Percentiles rank a stretch among this genome's conserved stretches.
These are phyloP conservation scores for Theileria annulata DNA, from an alignment of 169 alveolate species.

Conservation along the genomic window DNA sequence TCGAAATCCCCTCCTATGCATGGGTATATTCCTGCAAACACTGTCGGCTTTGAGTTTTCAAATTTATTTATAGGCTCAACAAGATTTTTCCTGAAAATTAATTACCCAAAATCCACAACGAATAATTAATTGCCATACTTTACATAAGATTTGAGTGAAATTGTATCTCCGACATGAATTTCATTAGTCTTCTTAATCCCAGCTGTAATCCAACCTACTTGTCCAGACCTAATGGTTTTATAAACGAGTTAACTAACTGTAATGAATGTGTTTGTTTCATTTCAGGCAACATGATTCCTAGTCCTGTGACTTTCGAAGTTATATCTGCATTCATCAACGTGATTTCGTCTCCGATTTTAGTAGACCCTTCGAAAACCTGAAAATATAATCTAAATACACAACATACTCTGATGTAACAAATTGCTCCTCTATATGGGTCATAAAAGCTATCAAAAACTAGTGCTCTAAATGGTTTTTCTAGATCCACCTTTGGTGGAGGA, in stretches of 20 bases:
- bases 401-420: constrained; percentile 78
- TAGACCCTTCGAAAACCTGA: constrained; percentile 68
- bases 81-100: constrained; percentile 5
- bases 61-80: constrained; percentile 55
- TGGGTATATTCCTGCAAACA: constrained; percentile 90
- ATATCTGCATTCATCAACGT: constrained; percentile 62
- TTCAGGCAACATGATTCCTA: constrained; percentile 74
- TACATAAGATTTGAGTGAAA: constrained; percentile 54
- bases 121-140: constrained; percentile 26
- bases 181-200: constrained; percentile 69
- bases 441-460: constrained; percentile 90
- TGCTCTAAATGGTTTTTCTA: constrained; percentile 80
- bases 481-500: constrained; percentile 82
- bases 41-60: constrained; percentile 83
- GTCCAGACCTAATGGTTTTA: constrained; percentile 38
- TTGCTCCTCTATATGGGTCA: constrained; percentile 88
- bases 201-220: constrained; percentile 68
- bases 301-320: constrained; percentile 61
- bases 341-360: constrained; percentile 69
- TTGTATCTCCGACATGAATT: constrained; percentile 83
- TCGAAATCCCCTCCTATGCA: constrained; percentile 74
- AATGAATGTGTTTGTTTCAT: constrained; percentile 58
- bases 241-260: neutral
- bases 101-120: constrained; percentile 53
- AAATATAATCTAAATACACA: neutral